A percentile compares a stretch with the other conserved stretches of the same genome.
Evolutionary conservation across 148 eudicot genomes (phyloP).

Genomic region (Polygonum maritimum): DNA sequence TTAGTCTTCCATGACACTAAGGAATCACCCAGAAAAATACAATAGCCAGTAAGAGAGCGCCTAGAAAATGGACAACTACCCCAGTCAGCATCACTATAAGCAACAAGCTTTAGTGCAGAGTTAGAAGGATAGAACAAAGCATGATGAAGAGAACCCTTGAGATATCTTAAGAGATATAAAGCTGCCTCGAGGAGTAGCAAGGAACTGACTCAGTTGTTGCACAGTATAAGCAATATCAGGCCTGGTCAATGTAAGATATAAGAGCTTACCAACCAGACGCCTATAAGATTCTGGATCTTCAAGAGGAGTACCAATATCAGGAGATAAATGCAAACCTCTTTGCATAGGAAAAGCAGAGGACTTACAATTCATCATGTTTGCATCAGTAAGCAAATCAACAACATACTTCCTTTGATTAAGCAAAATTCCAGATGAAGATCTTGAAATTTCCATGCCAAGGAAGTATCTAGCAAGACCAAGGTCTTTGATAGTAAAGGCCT

Average conservation of each 20-base stretch:
- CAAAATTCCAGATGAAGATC: neutral
- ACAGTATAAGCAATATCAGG: neutral
- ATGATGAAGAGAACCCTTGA: neutral
- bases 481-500: neutral
- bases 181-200: neutral
- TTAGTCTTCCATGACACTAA: neutral
- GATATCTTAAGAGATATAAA: neutral
- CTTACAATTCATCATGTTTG: neutral
- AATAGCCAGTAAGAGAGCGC: neutral
- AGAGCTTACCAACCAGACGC: neutral
- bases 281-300: neutral
- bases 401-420: neutral
- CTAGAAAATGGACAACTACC: neutral
- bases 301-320: neutral
- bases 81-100: neutral
- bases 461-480: neutral
- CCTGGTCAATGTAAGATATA: neutral
- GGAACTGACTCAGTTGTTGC: neutral
- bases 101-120: neutral
- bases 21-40: neutral
- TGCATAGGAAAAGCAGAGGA: neutral
- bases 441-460: neutral
- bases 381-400: neutral
- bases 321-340: neutral
- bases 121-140: neutral